phyloP scores from a whole-genome alignment of 106 monocot species.

The Iris macrosiphon region DNA sequence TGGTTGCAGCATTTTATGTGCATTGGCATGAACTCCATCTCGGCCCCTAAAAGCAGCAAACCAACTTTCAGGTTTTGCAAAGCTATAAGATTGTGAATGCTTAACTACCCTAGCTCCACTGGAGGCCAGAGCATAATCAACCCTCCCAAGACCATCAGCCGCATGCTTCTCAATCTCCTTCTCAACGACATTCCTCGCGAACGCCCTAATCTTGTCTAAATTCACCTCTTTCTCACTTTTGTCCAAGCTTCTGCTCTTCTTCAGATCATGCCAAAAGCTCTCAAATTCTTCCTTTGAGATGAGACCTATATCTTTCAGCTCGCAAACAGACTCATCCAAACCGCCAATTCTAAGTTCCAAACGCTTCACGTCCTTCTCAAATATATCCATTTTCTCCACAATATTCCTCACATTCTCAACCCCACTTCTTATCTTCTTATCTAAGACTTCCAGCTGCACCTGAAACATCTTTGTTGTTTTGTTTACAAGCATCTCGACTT shows the following conservation, averaged over 20 bases:
- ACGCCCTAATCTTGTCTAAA: slow-evolving; percentile 39
- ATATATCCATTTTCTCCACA: slow-evolving; percentile 23
- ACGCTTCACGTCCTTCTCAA: slow-evolving; percentile 46
- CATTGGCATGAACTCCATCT: slow-evolving; percentile 37
- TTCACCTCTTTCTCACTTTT: slow-evolving; percentile 10
- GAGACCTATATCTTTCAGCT: slow-evolving; percentile 35
- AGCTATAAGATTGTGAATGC: slow-evolving; percentile 44
- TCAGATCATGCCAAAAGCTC: slow-evolving; percentile 27
- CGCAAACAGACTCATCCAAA: slow-evolving; percentile 40
- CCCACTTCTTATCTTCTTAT: slow-evolving; percentile 56
- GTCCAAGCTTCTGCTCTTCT: slow-evolving; percentile 13
- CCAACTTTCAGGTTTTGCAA: slow-evolving; percentile 30
- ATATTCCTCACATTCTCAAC: slow-evolving; percentile 25
- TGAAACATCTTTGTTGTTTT: slow-evolving; percentile 71
- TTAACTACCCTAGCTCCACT: slow-evolving; percentile 47
- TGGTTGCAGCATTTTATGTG: slow-evolving; percentile 86
- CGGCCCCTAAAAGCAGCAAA: slow-evolving; percentile 25
- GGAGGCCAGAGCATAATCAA: slow-evolving; percentile 57
- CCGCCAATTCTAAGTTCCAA: slow-evolving; percentile 35
- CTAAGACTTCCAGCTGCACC: slow-evolving; percentile 74
- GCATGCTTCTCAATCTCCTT: slow-evolving; percentile 62
- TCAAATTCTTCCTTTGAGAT: slow-evolving; percentile 51
- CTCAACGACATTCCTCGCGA: slow-evolving; percentile 45
- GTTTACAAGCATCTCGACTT: slow-evolving; percentile 69
- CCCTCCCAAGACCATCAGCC: slow-evolving; percentile 56